phyloP scores from a whole-genome alignment of 139 green algal genomes.

The Auxenochlorella pyrenoidosa region DNA sequence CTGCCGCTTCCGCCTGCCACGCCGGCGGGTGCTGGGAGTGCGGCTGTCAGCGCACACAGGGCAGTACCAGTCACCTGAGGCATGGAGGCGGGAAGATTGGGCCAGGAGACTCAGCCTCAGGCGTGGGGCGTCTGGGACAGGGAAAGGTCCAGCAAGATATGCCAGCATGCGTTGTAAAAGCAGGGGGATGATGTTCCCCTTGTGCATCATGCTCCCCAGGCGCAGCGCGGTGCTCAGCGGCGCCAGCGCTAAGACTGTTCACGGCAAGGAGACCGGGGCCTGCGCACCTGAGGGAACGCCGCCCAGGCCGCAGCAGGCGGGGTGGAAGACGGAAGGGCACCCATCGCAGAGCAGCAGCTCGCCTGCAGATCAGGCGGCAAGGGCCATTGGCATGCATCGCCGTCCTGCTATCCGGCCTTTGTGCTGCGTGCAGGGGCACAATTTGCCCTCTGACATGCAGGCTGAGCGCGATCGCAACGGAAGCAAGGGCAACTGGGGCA shows the following conservation, averaged over 20 bases:
- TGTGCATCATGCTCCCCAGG: no score
- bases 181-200: no score
- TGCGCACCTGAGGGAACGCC: conserved; percentile 38
- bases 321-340: conserved; percentile 59
- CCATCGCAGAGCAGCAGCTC: conserved; percentile 67
- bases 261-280: not conserved
- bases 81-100: not conserved
- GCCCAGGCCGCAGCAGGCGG: conserved; percentile 53
- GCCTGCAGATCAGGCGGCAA: conserved; percentile 41
- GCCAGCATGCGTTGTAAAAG: no score
- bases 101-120: not conserved
- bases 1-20: not conserved
- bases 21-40: conserved; percentile 1
- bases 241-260: no score
- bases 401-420: not conserved
- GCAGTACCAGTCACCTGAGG: conserved; percentile 61
- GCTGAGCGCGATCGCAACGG: not conserved
- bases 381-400: conserved; percentile 20
- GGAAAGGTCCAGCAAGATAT: no score
- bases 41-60: conserved; percentile 41
- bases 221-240: no score
- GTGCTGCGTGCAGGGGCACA: no score
- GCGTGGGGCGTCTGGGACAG: no score
- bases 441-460: no score
- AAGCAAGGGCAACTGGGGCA: not conserved